Percentiles rank a stretch among this genome's conserved stretches.
Conservation (phyloP, 345 rosid species). For the Odontarrhena argentea region DNA sequence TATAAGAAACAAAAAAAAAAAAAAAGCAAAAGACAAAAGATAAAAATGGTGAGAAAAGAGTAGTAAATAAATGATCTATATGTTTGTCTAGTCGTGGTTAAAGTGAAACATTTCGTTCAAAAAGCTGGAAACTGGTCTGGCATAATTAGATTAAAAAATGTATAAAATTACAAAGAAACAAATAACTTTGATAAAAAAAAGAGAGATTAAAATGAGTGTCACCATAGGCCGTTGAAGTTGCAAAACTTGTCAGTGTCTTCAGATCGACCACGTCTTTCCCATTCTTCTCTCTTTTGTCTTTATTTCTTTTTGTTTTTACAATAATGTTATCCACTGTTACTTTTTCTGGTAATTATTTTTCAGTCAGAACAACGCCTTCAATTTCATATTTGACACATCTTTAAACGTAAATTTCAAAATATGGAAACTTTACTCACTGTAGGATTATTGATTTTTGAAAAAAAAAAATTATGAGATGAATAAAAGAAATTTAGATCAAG, state of each 20-base stretch:
- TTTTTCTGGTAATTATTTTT: no score
- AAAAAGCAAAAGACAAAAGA: background rate
- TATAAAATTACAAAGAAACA: conserved; percentile 1
- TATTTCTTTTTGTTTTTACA: no score
- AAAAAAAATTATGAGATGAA: no score
- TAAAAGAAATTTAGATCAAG: no score
- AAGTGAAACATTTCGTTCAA: conserved; percentile 23
- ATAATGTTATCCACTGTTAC: no score
- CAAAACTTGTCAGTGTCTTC: conserved; percentile 39
- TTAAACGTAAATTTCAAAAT: no score
- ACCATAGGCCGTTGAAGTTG: conserved; percentile 29
- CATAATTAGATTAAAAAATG: background rate
- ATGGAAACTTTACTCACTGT: no score
- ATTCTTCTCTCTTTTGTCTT: conserved; percentile 28
- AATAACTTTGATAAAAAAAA: background rate
- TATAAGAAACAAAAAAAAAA: background rate
- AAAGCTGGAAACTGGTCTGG: conserved; percentile 21
- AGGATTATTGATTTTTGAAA: no score
- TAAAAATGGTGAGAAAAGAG: background rate
- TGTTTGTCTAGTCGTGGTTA: background rate
- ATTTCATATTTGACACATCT: no score
- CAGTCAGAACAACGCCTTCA: no score
- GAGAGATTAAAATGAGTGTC: conserved; percentile 17
- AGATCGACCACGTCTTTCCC: conserved; percentile 39
- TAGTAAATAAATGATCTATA: background rate